Evolutionary conservation across 768 basidiomycete genomes (phyloP).

Genomic region (Termitomyces sp.): DNA sequence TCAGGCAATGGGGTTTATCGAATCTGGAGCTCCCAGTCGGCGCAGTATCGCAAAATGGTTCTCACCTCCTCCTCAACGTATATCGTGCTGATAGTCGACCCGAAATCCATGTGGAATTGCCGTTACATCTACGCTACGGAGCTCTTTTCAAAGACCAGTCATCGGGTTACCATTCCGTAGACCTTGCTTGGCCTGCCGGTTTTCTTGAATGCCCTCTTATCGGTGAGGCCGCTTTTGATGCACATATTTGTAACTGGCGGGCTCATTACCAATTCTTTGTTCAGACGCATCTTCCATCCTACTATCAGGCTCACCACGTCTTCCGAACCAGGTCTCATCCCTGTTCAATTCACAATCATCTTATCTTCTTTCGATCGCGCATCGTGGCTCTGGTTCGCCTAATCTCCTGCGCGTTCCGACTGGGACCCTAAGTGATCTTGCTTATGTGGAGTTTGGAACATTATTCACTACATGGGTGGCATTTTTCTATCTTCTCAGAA

Average conservation of each 20-base stretch:
- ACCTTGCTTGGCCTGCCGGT: conserved; percentile 29
- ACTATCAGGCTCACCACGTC: conserved; percentile 1
- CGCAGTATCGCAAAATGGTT: conserved; percentile 24
- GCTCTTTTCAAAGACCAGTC: conserved; percentile 15
- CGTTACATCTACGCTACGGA: conserved; percentile 43
- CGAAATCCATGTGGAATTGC: conserved; percentile 29
- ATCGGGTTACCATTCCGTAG: conserved; percentile 20
- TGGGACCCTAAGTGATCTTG: conserved; percentile 28
- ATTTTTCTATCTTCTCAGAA: conserved; percentile 30
- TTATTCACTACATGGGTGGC: conserved; percentile 29
- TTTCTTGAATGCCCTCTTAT: conserved; percentile 31
- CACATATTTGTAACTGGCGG: background rate
- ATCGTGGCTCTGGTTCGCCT: conserved; percentile 5
- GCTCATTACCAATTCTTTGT: background rate
- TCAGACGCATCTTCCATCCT: background rate
- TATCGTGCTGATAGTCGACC: conserved; percentile 2
- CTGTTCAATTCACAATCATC: conserved; percentile 11
- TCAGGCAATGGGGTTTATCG: conserved; percentile 33
- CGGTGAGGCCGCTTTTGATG: conserved; percentile 15
- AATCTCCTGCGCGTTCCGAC: conserved; percentile 29
- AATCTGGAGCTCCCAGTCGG: conserved; percentile 41
- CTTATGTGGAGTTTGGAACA: conserved; percentile 37
- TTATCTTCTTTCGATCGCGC: conserved; percentile 17
- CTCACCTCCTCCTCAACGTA: conserved; percentile 21
- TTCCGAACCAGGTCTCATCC: conserved; percentile 14